phyloP scores from a whole-genome alignment of 306 rosid genomes.

The Arachis stenosperma region DNA sequence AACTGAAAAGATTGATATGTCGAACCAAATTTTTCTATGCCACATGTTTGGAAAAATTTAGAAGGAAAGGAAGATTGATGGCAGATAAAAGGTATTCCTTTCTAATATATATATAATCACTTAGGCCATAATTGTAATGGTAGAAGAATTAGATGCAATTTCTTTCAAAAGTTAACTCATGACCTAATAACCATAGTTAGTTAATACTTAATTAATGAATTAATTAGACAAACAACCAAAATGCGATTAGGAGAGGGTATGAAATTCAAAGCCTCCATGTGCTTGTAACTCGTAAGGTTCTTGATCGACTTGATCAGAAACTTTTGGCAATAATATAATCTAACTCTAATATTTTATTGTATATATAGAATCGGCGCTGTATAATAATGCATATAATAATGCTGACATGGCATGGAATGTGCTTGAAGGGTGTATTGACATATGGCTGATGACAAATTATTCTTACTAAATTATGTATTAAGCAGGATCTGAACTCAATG shows the following conservation, averaged over 20 bases:
- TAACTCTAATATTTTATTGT: not conserved
- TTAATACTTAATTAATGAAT: too few relatives aligned
- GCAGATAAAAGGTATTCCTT: too few relatives aligned
- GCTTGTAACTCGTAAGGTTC: not conserved
- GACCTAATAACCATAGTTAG: not conserved
- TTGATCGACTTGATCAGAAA: not conserved
- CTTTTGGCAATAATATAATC: not conserved
- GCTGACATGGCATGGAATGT: too few relatives aligned
- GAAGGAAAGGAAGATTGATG: too few relatives aligned
- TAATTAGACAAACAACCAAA: not conserved
- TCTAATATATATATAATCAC: not conserved
- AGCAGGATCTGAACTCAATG: too few relatives aligned
- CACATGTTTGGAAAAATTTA: too few relatives aligned
- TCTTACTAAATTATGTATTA: too few relatives aligned
- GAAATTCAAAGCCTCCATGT: conserved; percentile 2
- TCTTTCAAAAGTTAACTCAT: not conserved
- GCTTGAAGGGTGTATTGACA: too few relatives aligned
- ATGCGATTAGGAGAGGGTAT: not conserved
- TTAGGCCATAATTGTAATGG: not conserved
- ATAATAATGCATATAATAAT: too few relatives aligned
- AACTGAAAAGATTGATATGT: too few relatives aligned
- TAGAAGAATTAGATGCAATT: conserved; percentile 33
- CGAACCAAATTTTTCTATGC: too few relatives aligned
- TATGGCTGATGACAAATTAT: too few relatives aligned
- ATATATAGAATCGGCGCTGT: not conserved